A percentile compares a stretch with the other conserved stretches of the same genome.
These are phyloP conservation scores for Bryoerythrophyllum caledonicum DNA, from an alignment of 225 moss, liverwort and hornwort species.

Conservation along the genomic window DNA sequence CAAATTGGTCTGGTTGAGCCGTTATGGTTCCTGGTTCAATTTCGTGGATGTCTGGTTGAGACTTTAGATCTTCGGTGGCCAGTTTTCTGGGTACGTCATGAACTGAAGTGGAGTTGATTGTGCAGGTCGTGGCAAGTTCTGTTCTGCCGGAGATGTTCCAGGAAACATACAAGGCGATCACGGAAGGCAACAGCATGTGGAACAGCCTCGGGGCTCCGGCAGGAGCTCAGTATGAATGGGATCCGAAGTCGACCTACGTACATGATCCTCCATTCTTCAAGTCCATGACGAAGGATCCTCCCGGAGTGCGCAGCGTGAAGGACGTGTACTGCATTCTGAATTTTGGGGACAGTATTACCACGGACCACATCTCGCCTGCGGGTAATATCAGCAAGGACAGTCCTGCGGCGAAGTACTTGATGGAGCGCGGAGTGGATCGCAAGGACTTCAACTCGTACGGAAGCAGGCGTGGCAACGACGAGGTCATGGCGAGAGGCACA, in stretches of 20 bases:
- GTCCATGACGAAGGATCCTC: slow-evolving; percentile 60
- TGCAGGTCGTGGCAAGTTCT: slow-evolving; percentile 19
- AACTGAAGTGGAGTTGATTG: slow-evolving; percentile 4
- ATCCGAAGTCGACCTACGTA: slow-evolving; percentile 58
- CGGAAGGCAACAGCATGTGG: slow-evolving; percentile 20
- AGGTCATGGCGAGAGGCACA: slow-evolving; percentile 20
- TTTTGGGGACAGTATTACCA: slow-evolving; percentile 24
- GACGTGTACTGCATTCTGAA: slow-evolving; percentile 14
- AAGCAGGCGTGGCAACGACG: slow-evolving; percentile 20
- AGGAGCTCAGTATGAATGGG: slow-evolving; percentile 18
- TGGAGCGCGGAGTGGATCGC: slow-evolving; percentile 18
- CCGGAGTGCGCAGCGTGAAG: slow-evolving; percentile 46
- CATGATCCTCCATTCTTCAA: slow-evolving; percentile 81
- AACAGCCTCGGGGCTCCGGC: slow-evolving; percentile 10
- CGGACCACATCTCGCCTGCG: slow-evolving; percentile 22
- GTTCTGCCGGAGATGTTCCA: slow-evolving; percentile 23
- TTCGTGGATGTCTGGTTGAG: not conserved
- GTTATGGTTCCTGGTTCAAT: not conserved
- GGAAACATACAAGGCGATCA: slow-evolving; percentile 13
- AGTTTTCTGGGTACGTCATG: not conserved
- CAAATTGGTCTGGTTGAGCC: not conserved
- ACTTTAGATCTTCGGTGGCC: not conserved
- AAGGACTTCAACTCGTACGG: slow-evolving; percentile 24
- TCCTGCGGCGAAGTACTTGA: slow-evolving; percentile 23
- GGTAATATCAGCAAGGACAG: slow-evolving; percentile 26